These are phyloP conservation scores for Botrytis deweyae DNA, from an alignment of 2,329 filamentous ascomycete species.

Conservation along the genomic window DNA sequence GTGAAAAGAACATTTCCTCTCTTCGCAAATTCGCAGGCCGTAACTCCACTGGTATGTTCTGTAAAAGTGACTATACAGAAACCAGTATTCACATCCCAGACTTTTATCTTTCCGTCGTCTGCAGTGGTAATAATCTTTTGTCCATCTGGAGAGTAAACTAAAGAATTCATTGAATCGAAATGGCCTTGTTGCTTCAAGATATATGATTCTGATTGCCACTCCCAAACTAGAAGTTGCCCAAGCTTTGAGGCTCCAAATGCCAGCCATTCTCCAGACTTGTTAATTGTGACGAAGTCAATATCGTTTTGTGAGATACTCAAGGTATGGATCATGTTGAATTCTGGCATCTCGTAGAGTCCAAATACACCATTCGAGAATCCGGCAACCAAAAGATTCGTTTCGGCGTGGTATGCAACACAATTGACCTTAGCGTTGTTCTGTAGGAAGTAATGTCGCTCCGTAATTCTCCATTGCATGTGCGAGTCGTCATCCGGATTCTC, in stretches of 20 bases:
- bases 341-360: conserved; percentile 90
- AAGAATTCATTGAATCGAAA: conserved; percentile 90
- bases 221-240: conserved; percentile 96
- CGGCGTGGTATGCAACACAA: conserved; percentile 85
- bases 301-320: conserved; percentile 93
- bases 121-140: conserved; percentile 90
- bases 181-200: conserved; percentile 98
- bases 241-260: conserved; percentile 95
- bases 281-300: conserved; percentile 92
- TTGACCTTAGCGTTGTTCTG: conserved; percentile 83
- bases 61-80: conserved; percentile 99
- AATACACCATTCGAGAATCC: conserved; percentile 96
- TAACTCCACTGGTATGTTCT: conserved; percentile 92
- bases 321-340: conserved; percentile 93
- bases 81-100: conserved; percentile 94
- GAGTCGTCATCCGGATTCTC: conserved; percentile 60
- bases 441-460: conserved; percentile 90
- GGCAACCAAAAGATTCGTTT: conserved; percentile 88
- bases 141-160: conserved; percentile 91
- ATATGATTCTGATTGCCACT: conserved; percentile 99
- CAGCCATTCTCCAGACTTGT: conserved; percentile 92
- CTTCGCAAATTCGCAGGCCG: conserved; percentile 91
- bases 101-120: conserved; percentile 97
- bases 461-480: conserved; percentile 84
- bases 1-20: conserved; percentile 96